Conservation (phyloP, 2,329 filamentous ascomycete species). For the Aureobasidium sp. region DNA sequence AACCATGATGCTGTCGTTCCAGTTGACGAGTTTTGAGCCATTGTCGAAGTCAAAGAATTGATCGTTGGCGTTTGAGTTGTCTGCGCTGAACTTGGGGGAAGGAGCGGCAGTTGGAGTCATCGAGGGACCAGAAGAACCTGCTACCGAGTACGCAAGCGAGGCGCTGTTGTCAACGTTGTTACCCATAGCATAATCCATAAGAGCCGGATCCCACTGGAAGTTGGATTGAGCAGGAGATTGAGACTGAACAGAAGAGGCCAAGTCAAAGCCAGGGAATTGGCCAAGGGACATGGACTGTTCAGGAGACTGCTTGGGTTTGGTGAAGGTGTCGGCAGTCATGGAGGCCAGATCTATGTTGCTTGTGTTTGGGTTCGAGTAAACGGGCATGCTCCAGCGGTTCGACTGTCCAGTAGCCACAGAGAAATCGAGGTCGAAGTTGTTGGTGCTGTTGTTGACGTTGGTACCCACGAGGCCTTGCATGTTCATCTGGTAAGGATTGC, state of each 20-base stretch:
- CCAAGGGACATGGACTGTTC: constrained; percentile 14
- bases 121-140: not conserved
- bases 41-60: constrained; percentile 19
- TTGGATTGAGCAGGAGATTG: constrained; percentile 2
- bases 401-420: not conserved
- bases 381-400: constrained; percentile 17
- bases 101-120: constrained; percentile 14
- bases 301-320: constrained; percentile 12
- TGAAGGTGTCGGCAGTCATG: not conserved
- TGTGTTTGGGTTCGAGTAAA: constrained; percentile 14
- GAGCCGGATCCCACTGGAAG: constrained; percentile 11
- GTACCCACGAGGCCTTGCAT: constrained; percentile 26
- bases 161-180: constrained; percentile 4
- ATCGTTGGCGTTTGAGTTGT: constrained; percentile 19
- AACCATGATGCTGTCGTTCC: constrained; percentile 27
- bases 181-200: constrained; percentile 11
- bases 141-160: not conserved
- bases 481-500: constrained; percentile 26
- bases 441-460: constrained; percentile 23
- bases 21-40: constrained; percentile 19
- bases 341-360: not conserved
- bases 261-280: constrained; percentile 12
- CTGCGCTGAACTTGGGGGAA: constrained; percentile 18
- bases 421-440: constrained; percentile 13
- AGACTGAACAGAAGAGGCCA: constrained; percentile 1